These are phyloP conservation scores for Dispira simplex DNA, from an alignment of 192 early-diverging fungal species.

Conservation along the genomic window DNA sequence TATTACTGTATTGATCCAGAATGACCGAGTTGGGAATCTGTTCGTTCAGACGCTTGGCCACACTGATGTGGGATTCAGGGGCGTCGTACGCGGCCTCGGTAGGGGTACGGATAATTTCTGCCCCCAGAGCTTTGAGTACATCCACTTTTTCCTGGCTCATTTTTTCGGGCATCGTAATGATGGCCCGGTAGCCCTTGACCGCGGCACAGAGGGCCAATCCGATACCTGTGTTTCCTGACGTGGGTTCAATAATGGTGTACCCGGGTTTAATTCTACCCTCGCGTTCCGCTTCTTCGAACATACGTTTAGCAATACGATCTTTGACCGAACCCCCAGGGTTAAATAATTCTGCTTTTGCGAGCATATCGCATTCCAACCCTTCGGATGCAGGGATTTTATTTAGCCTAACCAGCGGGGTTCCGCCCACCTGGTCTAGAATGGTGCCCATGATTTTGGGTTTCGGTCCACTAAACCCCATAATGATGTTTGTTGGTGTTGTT, in stretches of 20 bases:
- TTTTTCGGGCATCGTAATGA: slow-evolving; percentile 99
- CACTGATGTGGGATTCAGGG: slow-evolving; percentile 96
- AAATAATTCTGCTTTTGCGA: slow-evolving; percentile 98
- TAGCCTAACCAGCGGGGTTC: slow-evolving; percentile 87
- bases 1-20: slow-evolving; percentile 92
- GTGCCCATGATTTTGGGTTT: slow-evolving; percentile 69
- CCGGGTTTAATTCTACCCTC: slow-evolving; percentile 85
- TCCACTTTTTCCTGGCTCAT: slow-evolving; percentile 99
- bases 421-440: slow-evolving; percentile 91
- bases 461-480: slow-evolving; percentile 25
- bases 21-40: slow-evolving; percentile 96
- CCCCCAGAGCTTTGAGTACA: slow-evolving; percentile 91
- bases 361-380: slow-evolving; percentile 89
- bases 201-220: slow-evolving; percentile 92
- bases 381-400: slow-evolving; percentile 73
- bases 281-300: slow-evolving; percentile 90
- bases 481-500: too few relatives aligned
- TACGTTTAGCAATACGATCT: slow-evolving; percentile 94
- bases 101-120: slow-evolving; percentile 96
- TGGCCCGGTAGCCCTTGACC: slow-evolving; percentile 96
- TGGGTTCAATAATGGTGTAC: slow-evolving; percentile 93
- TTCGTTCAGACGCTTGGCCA: slow-evolving; percentile 82
- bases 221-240: slow-evolving; percentile 99
- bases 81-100: slow-evolving; percentile 99
- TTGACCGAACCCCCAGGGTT: slow-evolving; percentile 99